Evolutionary conservation across 2,329 filamentous ascomycete species (phyloP).

Genomic region (Apiospora saccharicola): DNA sequence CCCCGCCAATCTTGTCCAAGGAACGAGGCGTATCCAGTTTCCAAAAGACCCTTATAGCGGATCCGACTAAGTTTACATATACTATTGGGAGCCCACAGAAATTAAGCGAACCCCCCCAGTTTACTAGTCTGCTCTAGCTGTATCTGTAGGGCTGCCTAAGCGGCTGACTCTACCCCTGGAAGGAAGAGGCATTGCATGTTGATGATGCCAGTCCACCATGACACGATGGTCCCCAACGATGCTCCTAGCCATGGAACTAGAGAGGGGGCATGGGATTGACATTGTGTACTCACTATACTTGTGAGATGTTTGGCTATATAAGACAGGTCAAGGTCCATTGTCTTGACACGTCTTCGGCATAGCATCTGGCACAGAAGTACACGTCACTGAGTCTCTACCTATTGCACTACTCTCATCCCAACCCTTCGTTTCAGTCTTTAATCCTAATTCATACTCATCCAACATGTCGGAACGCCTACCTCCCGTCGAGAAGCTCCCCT

Average conservation of each 20-base stretch:
- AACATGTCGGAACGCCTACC: constrained; percentile 43
- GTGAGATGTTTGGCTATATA: neutral
- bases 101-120: constrained; percentile 10
- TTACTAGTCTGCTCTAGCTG: neutral
- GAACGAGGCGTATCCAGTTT: neutral
- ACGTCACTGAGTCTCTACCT: neutral
- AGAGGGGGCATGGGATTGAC: neutral
- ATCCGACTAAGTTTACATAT: neutral
- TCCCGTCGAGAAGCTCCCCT: constrained; percentile 58
- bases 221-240: neutral
- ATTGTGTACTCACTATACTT: too few relatives aligned
- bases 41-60: neutral
- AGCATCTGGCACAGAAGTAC: neutral
- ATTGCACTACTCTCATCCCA: neutral
- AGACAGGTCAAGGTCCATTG: neutral
- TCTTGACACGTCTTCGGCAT: neutral
- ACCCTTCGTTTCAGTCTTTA: too few relatives aligned
- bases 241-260: neutral
- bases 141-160: constrained; percentile 14
- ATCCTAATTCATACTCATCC: neutral
- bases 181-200: neutral
- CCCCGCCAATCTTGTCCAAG: neutral
- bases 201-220: neutral
- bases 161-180: neutral
- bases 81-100: neutral